Evolutionary conservation across 1,284 basidiomycete genomes (phyloP).

Genomic region (Leucocoprinus gongylophorus): DNA sequence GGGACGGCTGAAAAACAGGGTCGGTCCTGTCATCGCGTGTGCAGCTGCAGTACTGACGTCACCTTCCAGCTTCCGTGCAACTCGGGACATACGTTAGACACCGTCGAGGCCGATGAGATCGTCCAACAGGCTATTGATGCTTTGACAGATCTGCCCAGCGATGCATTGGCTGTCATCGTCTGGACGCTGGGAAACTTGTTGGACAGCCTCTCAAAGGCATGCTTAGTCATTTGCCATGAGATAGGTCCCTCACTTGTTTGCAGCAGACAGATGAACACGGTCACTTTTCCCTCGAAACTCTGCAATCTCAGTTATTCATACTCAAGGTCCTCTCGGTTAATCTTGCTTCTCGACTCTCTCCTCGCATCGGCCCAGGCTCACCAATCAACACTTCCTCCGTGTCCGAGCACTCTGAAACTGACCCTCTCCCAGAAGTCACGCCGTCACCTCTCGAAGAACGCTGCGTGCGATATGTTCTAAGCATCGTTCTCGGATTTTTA

Average conservation of each 20-base stretch:
- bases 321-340: conserved; percentile 77
- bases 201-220: conserved; percentile 71
- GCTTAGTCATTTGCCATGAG: conserved; percentile 7
- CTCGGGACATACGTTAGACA: conserved; percentile 67
- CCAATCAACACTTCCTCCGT: conserved; percentile 18
- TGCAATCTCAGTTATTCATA: conserved; percentile 87
- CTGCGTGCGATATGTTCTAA: conserved; percentile 81
- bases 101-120: conserved; percentile 68
- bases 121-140: conserved; percentile 71
- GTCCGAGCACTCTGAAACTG: conserved; percentile 28
- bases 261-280: conserved; percentile 47
- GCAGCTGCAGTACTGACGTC: conserved; percentile 6
- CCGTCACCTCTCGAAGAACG: conserved; percentile 77
- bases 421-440: conserved; percentile 35
- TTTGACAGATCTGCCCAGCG: conserved; percentile 69
- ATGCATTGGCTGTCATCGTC: conserved; percentile 72
- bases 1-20: conserved; percentile 68
- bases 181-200: conserved; percentile 71
- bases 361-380: conserved; percentile 29
- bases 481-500: conserved; percentile 76
- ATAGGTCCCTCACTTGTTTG: conserved; percentile 3
- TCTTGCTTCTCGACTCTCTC: conserved; percentile 37
- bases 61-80: conserved; percentile 70
- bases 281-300: conserved; percentile 58
- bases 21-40: conserved; percentile 20